Evolutionary conservation across 495 filamentous ascomycete species (phyloP).

Genomic region (Penicillium parvum): DNA sequence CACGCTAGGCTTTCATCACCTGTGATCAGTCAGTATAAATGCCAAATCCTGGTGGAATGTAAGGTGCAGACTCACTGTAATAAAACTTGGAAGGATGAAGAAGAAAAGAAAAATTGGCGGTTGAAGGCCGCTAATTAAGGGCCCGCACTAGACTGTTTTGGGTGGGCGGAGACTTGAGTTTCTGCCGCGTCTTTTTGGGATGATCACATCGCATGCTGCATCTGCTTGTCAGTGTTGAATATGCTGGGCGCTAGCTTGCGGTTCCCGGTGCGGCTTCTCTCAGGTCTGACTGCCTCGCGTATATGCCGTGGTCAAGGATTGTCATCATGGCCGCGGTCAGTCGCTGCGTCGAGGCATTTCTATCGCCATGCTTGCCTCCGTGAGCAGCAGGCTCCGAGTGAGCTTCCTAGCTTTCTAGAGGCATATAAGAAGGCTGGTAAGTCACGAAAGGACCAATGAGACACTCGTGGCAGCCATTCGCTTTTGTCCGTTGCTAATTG

Average conservation of each 20-base stretch:
- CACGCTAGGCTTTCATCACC: slow-evolving; percentile 99
- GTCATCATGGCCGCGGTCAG: slow-evolving; percentile 10
- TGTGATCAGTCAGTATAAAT: slow-evolving; percentile 52
- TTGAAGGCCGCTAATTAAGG: slow-evolving; percentile 19
- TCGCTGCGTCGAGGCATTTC: slow-evolving; percentile 19
- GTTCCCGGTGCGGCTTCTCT: slow-evolving; percentile 16
- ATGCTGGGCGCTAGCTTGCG: slow-evolving; percentile 6
- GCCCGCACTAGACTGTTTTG: slow-evolving; percentile 26
- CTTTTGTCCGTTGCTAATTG: slow-evolving; percentile 12
- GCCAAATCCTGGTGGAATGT: too few species aligned
- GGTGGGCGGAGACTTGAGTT: slow-evolving; percentile 16
- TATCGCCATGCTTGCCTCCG: slow-evolving; percentile 22
- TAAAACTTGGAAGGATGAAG: slow-evolving; percentile 98
- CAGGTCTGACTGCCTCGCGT: slow-evolving; percentile 31
- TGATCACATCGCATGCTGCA: slow-evolving; percentile 12
- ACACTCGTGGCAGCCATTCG: too few species aligned
- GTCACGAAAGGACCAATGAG: too few species aligned
- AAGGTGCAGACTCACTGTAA: slow-evolving; percentile 81
- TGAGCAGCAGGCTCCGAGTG: slow-evolving; percentile 16
- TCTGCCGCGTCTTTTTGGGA: slow-evolving; percentile 19
- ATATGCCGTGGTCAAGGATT: slow-evolving; percentile 23
- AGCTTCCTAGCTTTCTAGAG: slow-evolving; percentile 32
- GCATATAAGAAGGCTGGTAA: slow-evolving; percentile 49
- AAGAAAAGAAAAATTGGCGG: slow-evolving; percentile 49
- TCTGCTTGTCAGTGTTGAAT: not conserved